phyloP scores from a whole-genome alignment of 2,329 filamentous ascomycete genomes.

The Xylariomycetidae sp. region DNA sequence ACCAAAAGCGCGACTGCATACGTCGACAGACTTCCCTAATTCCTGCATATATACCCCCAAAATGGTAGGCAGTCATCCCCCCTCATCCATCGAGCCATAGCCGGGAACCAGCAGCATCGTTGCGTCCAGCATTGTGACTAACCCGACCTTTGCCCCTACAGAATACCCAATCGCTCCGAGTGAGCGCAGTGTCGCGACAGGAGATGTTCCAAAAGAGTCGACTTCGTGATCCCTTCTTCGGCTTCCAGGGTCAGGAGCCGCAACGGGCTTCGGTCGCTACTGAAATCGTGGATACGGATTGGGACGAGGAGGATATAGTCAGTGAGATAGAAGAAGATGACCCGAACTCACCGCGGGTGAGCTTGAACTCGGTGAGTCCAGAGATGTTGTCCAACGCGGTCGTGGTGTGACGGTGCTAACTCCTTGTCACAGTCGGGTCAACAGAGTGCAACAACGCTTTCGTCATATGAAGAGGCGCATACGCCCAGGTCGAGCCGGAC shows the following conservation, averaged over 20 bases:
- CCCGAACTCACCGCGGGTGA: conserved; percentile 56
- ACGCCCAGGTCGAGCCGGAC: conserved; percentile 66
- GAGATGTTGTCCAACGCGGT: too few relatives aligned
- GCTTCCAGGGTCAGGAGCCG: conserved; percentile 44
- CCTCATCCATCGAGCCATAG: too few relatives aligned
- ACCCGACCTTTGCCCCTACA: conserved; percentile 10
- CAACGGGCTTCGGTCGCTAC: conserved; percentile 67
- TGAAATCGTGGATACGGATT: conserved; percentile 73
- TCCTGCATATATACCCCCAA: conserved; percentile 6
- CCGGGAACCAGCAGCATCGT: too few relatives aligned
- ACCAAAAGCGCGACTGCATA: conserved; percentile 17
- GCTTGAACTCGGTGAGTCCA: conserved; percentile 63
- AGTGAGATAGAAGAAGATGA: conserved; percentile 53
- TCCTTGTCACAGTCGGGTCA: conserved; percentile 57
- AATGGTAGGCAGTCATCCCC: conserved; percentile 12
- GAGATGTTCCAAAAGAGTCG: conserved; percentile 48
- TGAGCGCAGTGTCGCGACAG: conserved; percentile 30
- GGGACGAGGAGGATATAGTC: conserved; percentile 57
- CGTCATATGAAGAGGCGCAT: conserved; percentile 75
- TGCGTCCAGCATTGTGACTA: conserved; percentile 11
- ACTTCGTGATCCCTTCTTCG: conserved; percentile 55
- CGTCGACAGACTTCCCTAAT: conserved; percentile 8
- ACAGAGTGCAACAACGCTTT: conserved; percentile 78
- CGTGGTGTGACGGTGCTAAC: too few relatives aligned
- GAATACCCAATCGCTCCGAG: conserved; percentile 22